Conservation (phyloP, 768 basidiomycete genomes). For the Dacryopinax primogenitus region DNA sequence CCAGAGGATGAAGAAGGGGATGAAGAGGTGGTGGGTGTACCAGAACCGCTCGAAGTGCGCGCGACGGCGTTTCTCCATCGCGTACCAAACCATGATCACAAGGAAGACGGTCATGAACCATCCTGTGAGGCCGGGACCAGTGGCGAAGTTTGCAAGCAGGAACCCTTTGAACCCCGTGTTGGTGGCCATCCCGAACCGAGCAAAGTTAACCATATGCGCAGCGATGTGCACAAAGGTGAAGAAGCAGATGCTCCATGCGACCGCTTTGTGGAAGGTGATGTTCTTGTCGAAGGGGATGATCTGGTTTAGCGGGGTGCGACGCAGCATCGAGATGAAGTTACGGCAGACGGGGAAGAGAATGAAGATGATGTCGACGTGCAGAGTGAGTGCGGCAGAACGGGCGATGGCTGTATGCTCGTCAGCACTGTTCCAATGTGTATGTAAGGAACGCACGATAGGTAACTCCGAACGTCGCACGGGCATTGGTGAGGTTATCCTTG, state of each 20-base stretch:
- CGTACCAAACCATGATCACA: conserved; percentile 66
- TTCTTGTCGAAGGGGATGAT: conserved; percentile 91
- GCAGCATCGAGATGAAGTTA: conserved; percentile 81
- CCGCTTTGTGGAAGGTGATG: conserved; percentile 73
- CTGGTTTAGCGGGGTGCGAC: conserved; percentile 71
- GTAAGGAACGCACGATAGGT: conserved; percentile 50
- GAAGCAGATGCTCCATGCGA: conserved; percentile 78
- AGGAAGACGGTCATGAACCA: conserved; percentile 52
- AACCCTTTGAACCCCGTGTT: conserved; percentile 54
- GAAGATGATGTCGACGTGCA: conserved; percentile 84
- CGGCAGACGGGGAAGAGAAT: conserved; percentile 92
- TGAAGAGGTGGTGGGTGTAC: conserved; percentile 80
- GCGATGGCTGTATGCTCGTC: conserved; percentile 50
- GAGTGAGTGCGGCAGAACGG: conserved; percentile 73
- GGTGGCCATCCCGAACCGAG: conserved; percentile 44
- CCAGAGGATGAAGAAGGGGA: conserved; percentile 87
- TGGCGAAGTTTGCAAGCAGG: conserved; percentile 63
- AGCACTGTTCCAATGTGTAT: neutral
- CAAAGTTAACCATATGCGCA: conserved; percentile 82
- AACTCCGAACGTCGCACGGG: conserved; percentile 56
- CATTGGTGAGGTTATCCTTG: conserved; percentile 61
- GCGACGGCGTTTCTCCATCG: conserved; percentile 64
- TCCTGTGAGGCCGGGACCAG: conserved; percentile 70
- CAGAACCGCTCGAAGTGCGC: conserved; percentile 80
- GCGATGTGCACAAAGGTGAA: conserved; percentile 62